Evolutionary conservation across 805 yeast species (phyloP).

Genomic region (Pichia gijzeniarum): DNA sequence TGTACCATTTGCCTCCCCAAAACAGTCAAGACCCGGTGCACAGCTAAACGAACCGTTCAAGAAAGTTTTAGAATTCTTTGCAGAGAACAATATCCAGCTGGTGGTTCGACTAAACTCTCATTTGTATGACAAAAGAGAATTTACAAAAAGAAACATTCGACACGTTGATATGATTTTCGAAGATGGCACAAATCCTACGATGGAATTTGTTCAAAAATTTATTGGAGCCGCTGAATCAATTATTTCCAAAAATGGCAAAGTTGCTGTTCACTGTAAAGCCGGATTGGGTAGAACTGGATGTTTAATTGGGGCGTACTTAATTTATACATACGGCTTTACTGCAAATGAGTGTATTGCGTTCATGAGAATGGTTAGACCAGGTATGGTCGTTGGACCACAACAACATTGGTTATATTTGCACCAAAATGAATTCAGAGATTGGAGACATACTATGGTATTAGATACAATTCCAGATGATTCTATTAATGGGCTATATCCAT

Average conservation of each 20-base stretch:
- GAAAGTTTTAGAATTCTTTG: constrained; percentile 75
- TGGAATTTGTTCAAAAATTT: constrained; percentile 87
- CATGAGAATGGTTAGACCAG: constrained; percentile 94
- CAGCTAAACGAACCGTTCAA: constrained; percentile 67
- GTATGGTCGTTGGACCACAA: constrained; percentile 99
- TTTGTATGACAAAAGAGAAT: constrained; percentile 78
- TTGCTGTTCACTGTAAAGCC: constrained; percentile 99
- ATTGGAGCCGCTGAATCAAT: constrained; percentile 93
- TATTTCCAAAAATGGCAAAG: constrained; percentile 78
- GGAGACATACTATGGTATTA: constrained; percentile 87
- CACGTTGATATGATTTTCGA: constrained; percentile 96
- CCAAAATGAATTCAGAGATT: constrained; percentile 92
- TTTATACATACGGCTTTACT: constrained; percentile 94
- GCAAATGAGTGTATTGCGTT: constrained; percentile 96
- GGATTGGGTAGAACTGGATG: constrained; percentile 98
- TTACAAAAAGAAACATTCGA: constrained; percentile 73
- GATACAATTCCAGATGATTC: constrained; percentile 59
- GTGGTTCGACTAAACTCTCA: constrained; percentile 93
- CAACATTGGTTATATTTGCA: constrained; percentile 98
- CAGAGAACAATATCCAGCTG: constrained; percentile 65
- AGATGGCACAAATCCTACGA: constrained; percentile 96
- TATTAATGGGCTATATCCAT: constrained; percentile 61
- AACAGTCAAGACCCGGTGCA: constrained; percentile 50
- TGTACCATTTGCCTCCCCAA: constrained; percentile 97
- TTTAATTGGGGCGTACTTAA: constrained; percentile 92